Evolutionary conservation across 805 yeast species (phyloP).

Genomic region (Suhomyces pyralidae): DNA sequence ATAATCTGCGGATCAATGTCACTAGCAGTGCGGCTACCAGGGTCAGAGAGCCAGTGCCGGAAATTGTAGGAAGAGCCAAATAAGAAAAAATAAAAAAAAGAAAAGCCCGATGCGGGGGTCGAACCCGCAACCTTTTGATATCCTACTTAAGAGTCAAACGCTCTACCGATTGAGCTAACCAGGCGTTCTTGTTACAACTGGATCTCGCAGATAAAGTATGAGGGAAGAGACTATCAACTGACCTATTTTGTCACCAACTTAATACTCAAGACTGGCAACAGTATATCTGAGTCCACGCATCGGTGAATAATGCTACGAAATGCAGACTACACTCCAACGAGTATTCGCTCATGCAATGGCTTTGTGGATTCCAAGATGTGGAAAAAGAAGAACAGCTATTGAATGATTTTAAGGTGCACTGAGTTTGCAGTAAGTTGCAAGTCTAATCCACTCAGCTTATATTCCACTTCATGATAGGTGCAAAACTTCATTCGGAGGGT

Average conservation of each 20-base stretch:
- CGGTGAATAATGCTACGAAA: no score
- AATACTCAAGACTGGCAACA: no score
- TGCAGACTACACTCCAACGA: no score
- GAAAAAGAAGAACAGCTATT: no score
- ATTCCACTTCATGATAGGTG: neutral
- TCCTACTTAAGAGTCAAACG: conserved; percentile 13
- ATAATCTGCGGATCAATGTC: neutral
- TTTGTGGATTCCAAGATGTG: no score
- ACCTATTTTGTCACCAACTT: no score
- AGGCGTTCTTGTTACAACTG: conserved; percentile 2
- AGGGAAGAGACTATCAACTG: no score
- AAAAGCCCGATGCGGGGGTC: conserved; percentile 16
- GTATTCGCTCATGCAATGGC: no score
- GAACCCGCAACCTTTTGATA: conserved; percentile 18
- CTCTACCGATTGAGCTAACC: conserved; percentile 15
- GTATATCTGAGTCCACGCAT: no score
- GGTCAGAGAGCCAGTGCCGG: neutral
- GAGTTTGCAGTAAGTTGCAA: no score
- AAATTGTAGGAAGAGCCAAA: neutral
- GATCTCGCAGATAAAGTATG: neutral
- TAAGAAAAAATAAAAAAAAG: neutral
- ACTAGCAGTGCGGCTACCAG: neutral
- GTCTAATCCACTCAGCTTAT: no score
- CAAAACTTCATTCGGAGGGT: neutral
- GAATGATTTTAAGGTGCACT: no score